Evolutionary conservation across 2,329 filamentous ascomycete species (phyloP).

Genomic region (Davidsoniella virescens): DNA sequence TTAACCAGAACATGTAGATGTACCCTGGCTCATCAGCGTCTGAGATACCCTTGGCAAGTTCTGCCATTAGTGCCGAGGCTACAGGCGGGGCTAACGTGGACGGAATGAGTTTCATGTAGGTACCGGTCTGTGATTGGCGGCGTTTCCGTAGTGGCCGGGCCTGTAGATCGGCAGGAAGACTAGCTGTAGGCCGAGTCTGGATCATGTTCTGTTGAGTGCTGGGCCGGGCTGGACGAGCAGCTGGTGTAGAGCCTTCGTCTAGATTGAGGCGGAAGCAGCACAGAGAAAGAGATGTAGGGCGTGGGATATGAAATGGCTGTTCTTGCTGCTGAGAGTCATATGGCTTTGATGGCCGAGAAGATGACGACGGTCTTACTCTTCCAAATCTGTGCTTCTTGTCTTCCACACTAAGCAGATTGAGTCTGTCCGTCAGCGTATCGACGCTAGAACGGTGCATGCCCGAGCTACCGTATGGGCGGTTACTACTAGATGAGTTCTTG

Average conservation of each 20-base stretch:
- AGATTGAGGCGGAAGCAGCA: constrained; percentile 8
- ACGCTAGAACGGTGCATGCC: constrained; percentile 57
- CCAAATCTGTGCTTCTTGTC: constrained; percentile 22
- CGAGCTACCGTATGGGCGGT: constrained; percentile 19
- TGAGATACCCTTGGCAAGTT: constrained; percentile 51
- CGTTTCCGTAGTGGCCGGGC: constrained; percentile 19
- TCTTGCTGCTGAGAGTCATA: neutral
- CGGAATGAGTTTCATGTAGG: constrained; percentile 52
- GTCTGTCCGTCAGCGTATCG: constrained; percentile 67
- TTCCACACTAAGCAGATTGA: constrained; percentile 58
- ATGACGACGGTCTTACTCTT: constrained; percentile 16
- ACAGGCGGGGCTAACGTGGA: constrained; percentile 47
- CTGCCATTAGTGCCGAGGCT: constrained; percentile 53
- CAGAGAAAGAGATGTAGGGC: constrained; percentile 2
- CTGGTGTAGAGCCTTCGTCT: neutral
- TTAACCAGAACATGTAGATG: constrained; percentile 99
- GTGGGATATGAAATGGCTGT: neutral
- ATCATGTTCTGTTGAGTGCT: constrained; percentile 20
- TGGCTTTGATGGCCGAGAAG: constrained; percentile 8
- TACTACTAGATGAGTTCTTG: neutral
- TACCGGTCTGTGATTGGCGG: constrained; percentile 13
- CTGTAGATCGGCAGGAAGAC: constrained; percentile 26
- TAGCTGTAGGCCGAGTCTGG: constrained; percentile 23
- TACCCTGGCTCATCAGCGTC: constrained; percentile 70
- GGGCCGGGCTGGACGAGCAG: neutral